phyloP scores from a whole-genome alignment of 441 rosid species.

The Croton setiger region DNA sequence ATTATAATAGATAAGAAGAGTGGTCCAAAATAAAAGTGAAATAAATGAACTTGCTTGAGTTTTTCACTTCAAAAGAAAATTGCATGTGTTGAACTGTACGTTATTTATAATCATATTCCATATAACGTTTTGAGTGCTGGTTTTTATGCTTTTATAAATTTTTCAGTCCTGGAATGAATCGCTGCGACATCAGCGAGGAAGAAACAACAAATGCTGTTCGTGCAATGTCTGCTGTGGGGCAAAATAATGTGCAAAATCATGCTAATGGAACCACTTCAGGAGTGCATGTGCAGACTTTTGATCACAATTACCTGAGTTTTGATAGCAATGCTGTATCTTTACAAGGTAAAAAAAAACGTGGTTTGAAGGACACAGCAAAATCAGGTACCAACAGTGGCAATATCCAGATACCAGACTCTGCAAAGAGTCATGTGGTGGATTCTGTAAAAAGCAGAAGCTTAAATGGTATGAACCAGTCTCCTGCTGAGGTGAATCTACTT shows the following conservation, averaged over 20 bases:
- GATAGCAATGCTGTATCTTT: conserved; percentile 28
- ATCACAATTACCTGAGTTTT: conserved; percentile 29
- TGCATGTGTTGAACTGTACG: neutral
- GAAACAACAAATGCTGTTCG: conserved; percentile 54
- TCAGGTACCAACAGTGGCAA: conserved; percentile 25
- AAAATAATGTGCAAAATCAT: conserved; percentile 28
- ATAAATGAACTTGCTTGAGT: neutral
- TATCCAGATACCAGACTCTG: conserved; percentile 29
- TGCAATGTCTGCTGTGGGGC: conserved; percentile 28
- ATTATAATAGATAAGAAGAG: neutral
- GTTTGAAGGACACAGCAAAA: conserved; percentile 32
- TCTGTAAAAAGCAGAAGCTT: conserved; percentile 41
- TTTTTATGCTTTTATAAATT: conserved; percentile 26
- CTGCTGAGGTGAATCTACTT: conserved; percentile 27
- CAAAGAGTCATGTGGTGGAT: conserved; percentile 33
- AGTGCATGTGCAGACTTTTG: conserved; percentile 24
- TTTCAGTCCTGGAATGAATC: conserved; percentile 73
- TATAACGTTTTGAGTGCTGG: conserved; percentile 14
- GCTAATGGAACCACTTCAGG: conserved; percentile 25
- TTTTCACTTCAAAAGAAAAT: neutral
- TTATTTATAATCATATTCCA: neutral
- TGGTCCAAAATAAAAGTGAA: neutral
- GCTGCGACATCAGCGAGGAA: conserved; percentile 61
- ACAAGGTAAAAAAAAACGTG: conserved; percentile 36
- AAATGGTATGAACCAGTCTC: conserved; percentile 34